Conservation (phyloP, 2,329 filamentous ascomycete species). For the Botrytis fabae region DNA sequence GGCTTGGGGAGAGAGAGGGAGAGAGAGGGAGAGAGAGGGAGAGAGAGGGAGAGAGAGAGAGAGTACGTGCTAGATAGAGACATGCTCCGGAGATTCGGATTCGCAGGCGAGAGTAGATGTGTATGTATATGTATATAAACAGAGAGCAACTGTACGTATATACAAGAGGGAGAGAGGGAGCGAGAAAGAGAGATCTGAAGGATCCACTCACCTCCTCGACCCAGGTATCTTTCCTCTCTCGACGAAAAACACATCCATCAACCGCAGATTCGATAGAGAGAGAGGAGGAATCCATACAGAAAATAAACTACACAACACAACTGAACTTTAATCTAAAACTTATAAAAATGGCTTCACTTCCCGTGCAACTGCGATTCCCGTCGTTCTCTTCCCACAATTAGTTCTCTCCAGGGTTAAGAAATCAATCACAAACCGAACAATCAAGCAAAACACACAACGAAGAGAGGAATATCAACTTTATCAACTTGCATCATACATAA, state of each 20-base stretch:
- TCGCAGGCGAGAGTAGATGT: neutral
- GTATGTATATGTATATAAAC: too few species aligned
- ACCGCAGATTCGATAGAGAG: neutral
- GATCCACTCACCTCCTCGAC: neutral
- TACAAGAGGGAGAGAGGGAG: neutral
- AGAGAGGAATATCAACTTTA: neutral
- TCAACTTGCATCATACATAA: constrained; percentile 17
- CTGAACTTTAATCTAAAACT: neutral
- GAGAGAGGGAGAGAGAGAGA: too few species aligned
- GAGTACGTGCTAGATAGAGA: too few species aligned
- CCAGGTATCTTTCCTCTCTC: neutral
- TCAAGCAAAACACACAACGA: constrained; percentile 13
- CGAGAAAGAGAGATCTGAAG: neutral
- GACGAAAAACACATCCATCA: too few species aligned
- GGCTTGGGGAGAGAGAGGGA: too few species aligned
- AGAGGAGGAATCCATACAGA: neutral
- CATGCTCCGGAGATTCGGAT: neutral
- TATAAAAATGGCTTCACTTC: neutral
- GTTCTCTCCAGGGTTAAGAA: too few species aligned
- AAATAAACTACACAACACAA: neutral
- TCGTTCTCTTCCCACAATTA: neutral
- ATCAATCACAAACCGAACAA: neutral
- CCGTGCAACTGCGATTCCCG: neutral
- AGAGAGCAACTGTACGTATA: neutral
- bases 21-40: too few species aligned